Evolutionary conservation across 2,329 filamentous ascomycete species (phyloP), one percentile per base, ranked within the genome.

Genomic region (Colletotrichum viniferum): DNA sequence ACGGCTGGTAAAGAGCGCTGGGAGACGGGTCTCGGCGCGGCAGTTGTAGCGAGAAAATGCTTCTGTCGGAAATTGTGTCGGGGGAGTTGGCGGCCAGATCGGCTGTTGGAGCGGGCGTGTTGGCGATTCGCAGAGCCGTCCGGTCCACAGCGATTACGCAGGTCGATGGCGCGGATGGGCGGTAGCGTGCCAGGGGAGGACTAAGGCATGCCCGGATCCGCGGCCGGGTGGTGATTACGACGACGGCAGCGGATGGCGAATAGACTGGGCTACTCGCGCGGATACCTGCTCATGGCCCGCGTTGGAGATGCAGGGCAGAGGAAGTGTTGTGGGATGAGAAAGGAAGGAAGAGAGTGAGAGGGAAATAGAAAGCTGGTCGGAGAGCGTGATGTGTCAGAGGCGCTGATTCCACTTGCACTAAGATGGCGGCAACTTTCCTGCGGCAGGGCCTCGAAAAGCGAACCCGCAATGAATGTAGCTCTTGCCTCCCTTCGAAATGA

Each of bases 71-170:
- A 34, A 48, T 56, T 56, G 58, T 34, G 38, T 24, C 30, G 30
- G 32, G 24, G 30, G 8, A 24, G 64, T 52, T 72, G 56, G 7
- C 67, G 43, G 26, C 62, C 24, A 43, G 62, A 48, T 32, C 38
- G 48, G 63, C 38, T 38, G 26, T 28, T 7, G 34, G 63, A 60
- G 70, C 64, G 63, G 69, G 69, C 63, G 69, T 60, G 28, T 16
- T 69, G 26, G 69, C 28, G 63, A 71, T 64, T 73, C 43, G 69
- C 56, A 73, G 58, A 18, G 21, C 43, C 32, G 69, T 58, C 43
- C 34, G 32, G 73, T 64, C 63, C 73, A 73, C 56, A 64, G 34
- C 26, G 63, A 64, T 60, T 60, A 68, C 73, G 58, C 73, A 69
- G 58, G 34, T 64, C 58, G 28, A 63, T 63, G 58, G 63, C 69